Evolutionary conservation across 164 flowering plant genomes (phyloP).

Genomic region (Paratinospora sagittata): DNA sequence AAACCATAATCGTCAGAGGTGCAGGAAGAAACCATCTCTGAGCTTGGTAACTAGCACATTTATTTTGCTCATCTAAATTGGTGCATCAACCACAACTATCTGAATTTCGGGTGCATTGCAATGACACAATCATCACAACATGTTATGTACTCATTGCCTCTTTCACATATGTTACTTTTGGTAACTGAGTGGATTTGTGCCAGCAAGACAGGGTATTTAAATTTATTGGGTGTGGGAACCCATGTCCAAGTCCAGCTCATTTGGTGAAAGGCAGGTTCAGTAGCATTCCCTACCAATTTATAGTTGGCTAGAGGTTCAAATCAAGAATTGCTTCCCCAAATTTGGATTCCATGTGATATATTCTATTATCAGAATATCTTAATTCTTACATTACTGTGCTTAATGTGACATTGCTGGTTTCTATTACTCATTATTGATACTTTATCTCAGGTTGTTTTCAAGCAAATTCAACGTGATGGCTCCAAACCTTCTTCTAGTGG

Average conservation of each 20-base stretch:
- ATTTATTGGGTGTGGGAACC: too few species aligned
- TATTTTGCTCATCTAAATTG: neutral
- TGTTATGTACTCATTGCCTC: neutral
- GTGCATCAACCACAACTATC: neutral
- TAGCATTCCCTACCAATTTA: too few species aligned
- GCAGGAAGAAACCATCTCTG: neutral
- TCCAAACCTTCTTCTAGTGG: constrained; percentile 25
- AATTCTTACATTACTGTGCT: neutral
- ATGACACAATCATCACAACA: neutral
- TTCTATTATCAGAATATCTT: neutral
- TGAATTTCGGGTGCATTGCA: neutral
- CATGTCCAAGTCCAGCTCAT: too few species aligned
- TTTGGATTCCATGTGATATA: neutral
- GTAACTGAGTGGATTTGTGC: neutral
- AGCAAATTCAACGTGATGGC: constrained; percentile 47
- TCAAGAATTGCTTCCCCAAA: neutral
- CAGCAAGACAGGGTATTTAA: too few species aligned
- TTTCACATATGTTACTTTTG: neutral
- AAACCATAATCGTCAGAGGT: neutral
- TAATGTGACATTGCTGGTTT: neutral
- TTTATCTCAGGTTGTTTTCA: constrained; percentile 45
- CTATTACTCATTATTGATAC: neutral
- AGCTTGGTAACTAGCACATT: neutral
- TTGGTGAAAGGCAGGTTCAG: too few species aligned
- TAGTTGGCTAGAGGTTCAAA: neutral